phyloP scores from a whole-genome alignment of 2,329 filamentous ascomycete species.

The Fusarium sp. region DNA sequence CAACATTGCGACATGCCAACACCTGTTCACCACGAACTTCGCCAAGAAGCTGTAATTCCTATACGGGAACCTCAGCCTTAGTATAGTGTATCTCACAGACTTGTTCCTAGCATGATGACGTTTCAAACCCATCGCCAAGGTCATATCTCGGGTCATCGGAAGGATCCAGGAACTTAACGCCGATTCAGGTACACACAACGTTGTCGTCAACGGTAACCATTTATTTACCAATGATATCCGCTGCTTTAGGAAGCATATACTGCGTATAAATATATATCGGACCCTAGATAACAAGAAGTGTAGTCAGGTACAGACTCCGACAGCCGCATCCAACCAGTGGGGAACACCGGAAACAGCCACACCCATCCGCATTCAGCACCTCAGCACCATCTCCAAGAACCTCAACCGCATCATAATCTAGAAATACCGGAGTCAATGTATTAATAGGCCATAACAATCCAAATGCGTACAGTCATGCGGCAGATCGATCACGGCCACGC shows the following conservation, averaged over 20 bases:
- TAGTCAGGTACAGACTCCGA: background rate
- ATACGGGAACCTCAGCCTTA: no score
- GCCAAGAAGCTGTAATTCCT: no score
- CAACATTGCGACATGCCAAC: no score
- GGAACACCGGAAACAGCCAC: conserved; percentile 22
- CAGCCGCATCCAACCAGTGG: conserved; percentile 26
- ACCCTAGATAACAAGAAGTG: background rate
- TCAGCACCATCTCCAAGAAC: background rate
- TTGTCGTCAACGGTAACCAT: background rate
- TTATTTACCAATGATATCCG: background rate
- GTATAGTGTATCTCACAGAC: rapidly evolving
- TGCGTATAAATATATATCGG: background rate
- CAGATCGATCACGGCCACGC: background rate
- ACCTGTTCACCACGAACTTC: no score
- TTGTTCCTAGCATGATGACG: background rate
- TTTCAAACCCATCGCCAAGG: background rate
- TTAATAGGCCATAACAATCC: background rate
- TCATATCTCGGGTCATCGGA: background rate
- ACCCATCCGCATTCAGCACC: conserved; percentile 21
- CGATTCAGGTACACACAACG: conserved; percentile 8
- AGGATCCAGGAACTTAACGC: background rate
- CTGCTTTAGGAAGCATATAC: background rate
- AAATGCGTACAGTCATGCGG: background rate
- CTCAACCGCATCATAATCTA: background rate
- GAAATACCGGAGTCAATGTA: background rate